Evolutionary conservation across 179 eudicot species (phyloP).

Genomic region (Gypsophila paniculata): DNA sequence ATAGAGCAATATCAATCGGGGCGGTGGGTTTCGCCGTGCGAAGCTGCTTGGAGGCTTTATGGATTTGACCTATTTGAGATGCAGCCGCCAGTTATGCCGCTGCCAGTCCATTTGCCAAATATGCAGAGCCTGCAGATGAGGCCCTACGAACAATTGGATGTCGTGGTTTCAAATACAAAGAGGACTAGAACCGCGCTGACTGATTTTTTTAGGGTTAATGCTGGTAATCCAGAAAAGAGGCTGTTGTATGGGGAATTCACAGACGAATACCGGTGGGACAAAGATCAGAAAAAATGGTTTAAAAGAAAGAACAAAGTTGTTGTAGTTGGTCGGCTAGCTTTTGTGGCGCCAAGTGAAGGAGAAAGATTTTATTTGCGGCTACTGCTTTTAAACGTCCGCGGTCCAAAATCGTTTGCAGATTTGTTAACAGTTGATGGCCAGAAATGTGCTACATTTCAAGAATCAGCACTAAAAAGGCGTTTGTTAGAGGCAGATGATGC

Average conservation of each 20-base stretch:
- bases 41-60: too few species aligned
- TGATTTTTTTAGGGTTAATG: background rate
- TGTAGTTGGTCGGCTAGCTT: slow-evolving; percentile 13
- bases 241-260: background rate
- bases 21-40: too few species aligned
- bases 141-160: background rate
- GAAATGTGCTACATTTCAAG: background rate
- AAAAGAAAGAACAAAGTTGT: background rate
- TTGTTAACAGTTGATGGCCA: slow-evolving; percentile 9
- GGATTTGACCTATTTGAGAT: too few species aligned
- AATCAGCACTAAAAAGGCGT: too few species aligned
- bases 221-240: background rate
- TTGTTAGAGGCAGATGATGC: too few species aligned
- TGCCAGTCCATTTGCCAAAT: background rate
- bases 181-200: background rate
- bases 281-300: background rate
- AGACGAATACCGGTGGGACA: background rate
- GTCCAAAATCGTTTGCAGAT: slow-evolving; percentile 24
- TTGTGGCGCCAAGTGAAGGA: slow-evolving; percentile 16
- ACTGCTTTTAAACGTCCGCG: slow-evolving; percentile 6
- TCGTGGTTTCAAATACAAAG: background rate
- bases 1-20: too few species aligned
- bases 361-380: slow-evolving; percentile 23
- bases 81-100: too few species aligned
- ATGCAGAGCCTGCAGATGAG: background rate